Conservation (phyloP, 2,329 filamentous ascomycete genomes). For the Aspergillus ruber region DNA sequence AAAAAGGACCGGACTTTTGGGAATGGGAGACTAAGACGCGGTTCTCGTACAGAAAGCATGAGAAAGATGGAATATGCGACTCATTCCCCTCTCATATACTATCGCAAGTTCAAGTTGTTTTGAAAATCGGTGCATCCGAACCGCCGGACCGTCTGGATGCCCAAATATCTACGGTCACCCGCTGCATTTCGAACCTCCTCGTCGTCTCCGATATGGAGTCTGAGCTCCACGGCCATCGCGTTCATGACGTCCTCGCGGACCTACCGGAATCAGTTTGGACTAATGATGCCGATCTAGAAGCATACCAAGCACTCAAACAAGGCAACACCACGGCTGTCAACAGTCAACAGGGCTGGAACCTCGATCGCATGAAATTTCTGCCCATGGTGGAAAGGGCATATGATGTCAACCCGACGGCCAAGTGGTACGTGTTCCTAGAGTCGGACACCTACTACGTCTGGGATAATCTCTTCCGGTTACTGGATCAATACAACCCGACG, state of each 20-base stretch:
- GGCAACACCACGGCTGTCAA: slow-evolving; percentile 23
- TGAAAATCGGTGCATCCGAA: slow-evolving; percentile 47
- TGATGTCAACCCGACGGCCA: slow-evolving; percentile 38
- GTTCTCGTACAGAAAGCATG: slow-evolving; percentile 5
- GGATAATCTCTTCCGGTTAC: slow-evolving; percentile 46
- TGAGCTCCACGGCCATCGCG: slow-evolving; percentile 36
- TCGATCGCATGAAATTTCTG: slow-evolving; percentile 54
- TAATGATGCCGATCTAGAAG: slow-evolving; percentile 31
- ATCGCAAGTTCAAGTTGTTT: slow-evolving; percentile 40
- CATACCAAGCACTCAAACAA: slow-evolving; percentile 31
- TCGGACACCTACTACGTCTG: slow-evolving; percentile 52
- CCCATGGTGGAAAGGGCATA: slow-evolving; percentile 47
- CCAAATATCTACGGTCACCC: slow-evolving; percentile 49
- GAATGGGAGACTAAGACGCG: slow-evolving; percentile 17
- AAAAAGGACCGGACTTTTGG: slow-evolving; percentile 11
- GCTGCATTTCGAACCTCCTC: slow-evolving; percentile 44
- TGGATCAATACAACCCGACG: slow-evolving; percentile 41
- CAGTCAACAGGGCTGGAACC: slow-evolving; percentile 31
- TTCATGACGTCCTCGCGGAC: slow-evolving; percentile 43
- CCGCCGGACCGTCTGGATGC: slow-evolving; percentile 35
- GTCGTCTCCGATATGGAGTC: slow-evolving; percentile 50
- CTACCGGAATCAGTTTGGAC: slow-evolving; percentile 38
- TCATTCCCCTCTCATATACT: slow-evolving; percentile 32
- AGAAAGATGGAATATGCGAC: slow-evolving; percentile 10
- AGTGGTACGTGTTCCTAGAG: slow-evolving; percentile 55